These are phyloP conservation scores for Macrocybe gigantea DNA, from an alignment of 768 basidiomycete genomes.

Conservation along the genomic window DNA sequence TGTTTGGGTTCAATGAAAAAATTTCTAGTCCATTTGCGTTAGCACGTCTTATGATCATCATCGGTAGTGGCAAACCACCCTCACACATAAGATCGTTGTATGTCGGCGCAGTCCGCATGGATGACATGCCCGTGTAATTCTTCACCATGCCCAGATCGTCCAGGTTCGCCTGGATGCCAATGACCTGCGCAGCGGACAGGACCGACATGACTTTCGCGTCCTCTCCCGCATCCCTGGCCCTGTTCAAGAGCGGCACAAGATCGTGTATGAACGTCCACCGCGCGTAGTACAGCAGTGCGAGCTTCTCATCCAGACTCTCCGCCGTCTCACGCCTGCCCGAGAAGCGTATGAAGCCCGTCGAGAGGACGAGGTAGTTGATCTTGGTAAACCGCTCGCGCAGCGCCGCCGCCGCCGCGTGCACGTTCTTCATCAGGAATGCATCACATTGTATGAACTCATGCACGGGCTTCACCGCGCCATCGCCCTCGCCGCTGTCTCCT, in stretches of 20 bases:
- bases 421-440: slow-evolving; percentile 45
- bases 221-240: slow-evolving; percentile 39
- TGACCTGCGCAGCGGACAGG: slow-evolving; percentile 24
- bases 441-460: slow-evolving; percentile 53
- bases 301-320: slow-evolving; percentile 38
- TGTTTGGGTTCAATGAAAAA: slow-evolving; percentile 31
- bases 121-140: slow-evolving; percentile 28
- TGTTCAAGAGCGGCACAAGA: slow-evolving; percentile 35
- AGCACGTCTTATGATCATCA: not conserved
- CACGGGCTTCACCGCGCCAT: slow-evolving; percentile 1
- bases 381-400: slow-evolving; percentile 29
- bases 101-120: slow-evolving; percentile 28
- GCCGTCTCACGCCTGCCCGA: slow-evolving; percentile 32
- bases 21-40: slow-evolving; percentile 20
- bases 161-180: slow-evolving; percentile 30
- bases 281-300: slow-evolving; percentile 38
- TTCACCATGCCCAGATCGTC: slow-evolving; percentile 50
- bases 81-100: slow-evolving; percentile 53
- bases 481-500: not conserved
- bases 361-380: slow-evolving; percentile 48
- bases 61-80: slow-evolving; percentile 15
- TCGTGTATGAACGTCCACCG: slow-evolving; percentile 46
- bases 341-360: slow-evolving; percentile 35
- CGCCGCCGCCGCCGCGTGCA: slow-evolving; percentile 24
- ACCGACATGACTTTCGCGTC: slow-evolving; percentile 46